Base-by-base conservation (phyloP, 768 basidiomycete genomes). In the Udeniomyces megalosporus region DNA sequence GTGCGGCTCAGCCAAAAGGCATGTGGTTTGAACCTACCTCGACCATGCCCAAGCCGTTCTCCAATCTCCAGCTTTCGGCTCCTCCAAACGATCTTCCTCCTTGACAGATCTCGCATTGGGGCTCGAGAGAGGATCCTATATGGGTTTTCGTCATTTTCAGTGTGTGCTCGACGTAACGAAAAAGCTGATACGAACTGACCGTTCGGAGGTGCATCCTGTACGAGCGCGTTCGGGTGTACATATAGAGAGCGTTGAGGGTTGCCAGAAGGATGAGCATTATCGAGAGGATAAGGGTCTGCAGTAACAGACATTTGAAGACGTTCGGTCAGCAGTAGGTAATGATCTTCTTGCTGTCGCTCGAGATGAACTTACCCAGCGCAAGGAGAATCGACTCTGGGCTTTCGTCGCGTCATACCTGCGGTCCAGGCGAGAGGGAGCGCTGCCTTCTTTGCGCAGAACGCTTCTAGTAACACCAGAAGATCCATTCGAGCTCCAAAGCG, bases 51-150 rank as follows among this genome's bases (percentile, higher is more conserved):
- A 44, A 4, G 55, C 55, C 24, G n/a, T 29, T 28, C 5, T 46
- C 55, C 55, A 57, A 2, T 28, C 11, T n/a, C n/a, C 28, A 11
- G 42, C 51, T 28, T 17, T 45, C 14, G n/a, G 4, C 14, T 59
- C 52, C 2, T 48, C 62, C 5, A 65, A 11, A 4, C 34, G 45
- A 14, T 65, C 63, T 15, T 65, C 63, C 24, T 54, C 42, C 8
- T 51, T 49, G 1, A 65, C 63, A 14, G 48, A 42, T 11, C 50
- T 34, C 14, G 63, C 63, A 47, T 65, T 65, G 1, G 63, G 60
- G 54, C 60, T 61, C 28, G 60, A 53, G 3, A 61, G 51, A 15
- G 60, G 60, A n/a, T 61, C 60, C 60, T 61, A 32, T 20, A 32
- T 49, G 5, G 20, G 24, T 14, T 12, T 3, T 29, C 24, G 8